A percentile compares a stretch with the other conserved stretches of the same genome.
Evolutionary conservation across 2,329 filamentous ascomycete genomes (phyloP).

Genomic region (Aspergillus aculeatinus): DNA sequence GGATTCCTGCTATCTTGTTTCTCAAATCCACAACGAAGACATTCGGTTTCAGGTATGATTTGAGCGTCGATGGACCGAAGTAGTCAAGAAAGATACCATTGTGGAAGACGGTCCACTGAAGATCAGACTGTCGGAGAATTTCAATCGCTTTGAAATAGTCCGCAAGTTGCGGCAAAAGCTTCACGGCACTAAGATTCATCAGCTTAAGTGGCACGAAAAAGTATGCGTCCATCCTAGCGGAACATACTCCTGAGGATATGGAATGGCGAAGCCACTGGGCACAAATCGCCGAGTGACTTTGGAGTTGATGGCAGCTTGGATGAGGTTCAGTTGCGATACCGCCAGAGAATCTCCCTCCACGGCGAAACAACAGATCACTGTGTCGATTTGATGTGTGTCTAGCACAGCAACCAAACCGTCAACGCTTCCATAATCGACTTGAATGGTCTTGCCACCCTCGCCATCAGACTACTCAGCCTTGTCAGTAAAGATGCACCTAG

Average conservation of each 20-base stretch:
- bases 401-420: constrained; percentile 22
- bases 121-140: not conserved
- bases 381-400: constrained; percentile 22
- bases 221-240: too few relatives aligned
- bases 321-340: constrained; percentile 19
- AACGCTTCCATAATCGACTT: constrained; percentile 30
- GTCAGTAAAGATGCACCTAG: not conserved
- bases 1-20: constrained; percentile 22
- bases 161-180: constrained; percentile 5
- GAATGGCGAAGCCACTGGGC: constrained; percentile 21
- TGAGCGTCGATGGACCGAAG: constrained; percentile 15
- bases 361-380: constrained; percentile 22
- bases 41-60: constrained; percentile 18
- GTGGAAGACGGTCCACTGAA: constrained; percentile 22
- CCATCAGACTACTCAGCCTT: not conserved
- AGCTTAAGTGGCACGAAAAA: not conserved
- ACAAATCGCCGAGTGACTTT: constrained; percentile 18
- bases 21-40: constrained; percentile 21
- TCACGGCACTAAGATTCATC: not conserved
- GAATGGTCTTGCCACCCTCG: not conserved
- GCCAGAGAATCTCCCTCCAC: constrained; percentile 4
- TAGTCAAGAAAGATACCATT: constrained; percentile 16
- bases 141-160: constrained; percentile 9
- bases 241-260: constrained; percentile 12
- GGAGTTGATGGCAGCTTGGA: constrained; percentile 20